Evolutionary conservation across 1,284 basidiomycete species (phyloP).

Genomic region (Ustilago xerochloae): DNA sequence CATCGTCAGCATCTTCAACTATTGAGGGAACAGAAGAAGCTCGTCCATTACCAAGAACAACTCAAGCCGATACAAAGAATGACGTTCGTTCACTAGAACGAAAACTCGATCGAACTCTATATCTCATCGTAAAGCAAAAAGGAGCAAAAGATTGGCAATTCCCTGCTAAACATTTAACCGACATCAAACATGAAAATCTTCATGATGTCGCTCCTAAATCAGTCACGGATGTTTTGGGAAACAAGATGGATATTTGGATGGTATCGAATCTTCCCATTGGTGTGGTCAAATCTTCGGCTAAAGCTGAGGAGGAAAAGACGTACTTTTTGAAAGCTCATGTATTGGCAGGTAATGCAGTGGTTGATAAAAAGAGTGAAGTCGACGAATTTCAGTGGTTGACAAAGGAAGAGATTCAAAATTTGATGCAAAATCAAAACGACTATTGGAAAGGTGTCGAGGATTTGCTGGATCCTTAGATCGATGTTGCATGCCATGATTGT

Average conservation of each 20-base stretch:
- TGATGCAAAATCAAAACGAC: conserved; percentile 71
- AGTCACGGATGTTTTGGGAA: conserved; percentile 48
- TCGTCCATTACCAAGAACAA: conserved; percentile 63
- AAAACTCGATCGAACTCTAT: conserved; percentile 84
- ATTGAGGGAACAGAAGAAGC: conserved; percentile 66
- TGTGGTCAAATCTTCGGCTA: conserved; percentile 24
- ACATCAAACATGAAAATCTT: conserved; percentile 34
- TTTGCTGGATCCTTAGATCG: conserved; percentile 72
- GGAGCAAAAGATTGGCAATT: conserved; percentile 40
- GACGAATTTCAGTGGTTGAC: conserved; percentile 89
- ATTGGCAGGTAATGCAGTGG: conserved; percentile 53
- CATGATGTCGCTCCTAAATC: conserved; percentile 51
- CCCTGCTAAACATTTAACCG: conserved; percentile 43
- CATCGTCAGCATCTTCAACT: no score
- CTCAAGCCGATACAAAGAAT: conserved; percentile 76
- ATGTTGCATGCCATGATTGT: neutral
- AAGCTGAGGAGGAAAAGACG: conserved; percentile 37
- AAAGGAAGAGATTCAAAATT: conserved; percentile 81
- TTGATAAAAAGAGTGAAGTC: conserved; percentile 67
- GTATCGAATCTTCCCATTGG: conserved; percentile 62
- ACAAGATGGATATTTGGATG: conserved; percentile 65
- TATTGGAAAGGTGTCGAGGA: conserved; percentile 84
- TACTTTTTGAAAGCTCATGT: conserved; percentile 62
- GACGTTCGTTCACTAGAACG: conserved; percentile 80
- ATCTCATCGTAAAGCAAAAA: conserved; percentile 77